Evolutionary conservation across 768 basidiomycete genomes (phyloP), one percentile per base, ranked within the genome.

Genomic region (Tremella mesenterica): DNA sequence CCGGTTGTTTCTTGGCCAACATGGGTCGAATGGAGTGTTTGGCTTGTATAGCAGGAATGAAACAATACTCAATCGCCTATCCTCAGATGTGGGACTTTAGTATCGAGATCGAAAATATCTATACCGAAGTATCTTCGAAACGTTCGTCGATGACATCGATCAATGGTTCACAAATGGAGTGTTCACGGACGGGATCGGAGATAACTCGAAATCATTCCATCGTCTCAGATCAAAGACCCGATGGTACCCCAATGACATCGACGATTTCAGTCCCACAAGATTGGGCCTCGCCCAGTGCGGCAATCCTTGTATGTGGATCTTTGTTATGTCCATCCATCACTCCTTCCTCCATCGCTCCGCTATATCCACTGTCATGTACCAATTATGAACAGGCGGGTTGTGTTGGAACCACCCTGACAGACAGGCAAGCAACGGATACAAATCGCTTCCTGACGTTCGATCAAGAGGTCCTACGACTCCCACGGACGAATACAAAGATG

Each of bases 31-130:
- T 83, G 1, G 90, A 92, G 72, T 88, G 86, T 28, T 74, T 78
- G 50, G 84, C 85, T 62, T 93, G 91, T 70, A 83, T 93, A 62
- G 81, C 79, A 21, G 91, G 86, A 26, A 78, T 95, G 21, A 80
- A 86, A 63, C 91, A 95, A 73, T 92, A 92, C 69, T 85, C 85
- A 14, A 54, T 56, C 33, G 44, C 69, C 14, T 74, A 60, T 44
- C 88, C 88, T 67, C 86, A 89, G 60, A 84, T 86, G 27, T 85
- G 81, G 34, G 86, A 87, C 26, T 81, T 84, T 63, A 85, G 87
- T 2, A 77, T 77, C 31, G 80, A 84, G 66, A 84, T 92, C 28
- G 73, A 75, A 50, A 20, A 34, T 2, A 46, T 59, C 3, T 66
- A 58, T 36, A 31, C 9, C 44, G 27, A 21, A 21, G 23, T 21